Percentiles rank a stretch among this genome's conserved stretches.
These are phyloP conservation scores for Aspergillus saccharolyticus DNA, from an alignment of 495 filamentous ascomycete genomes.

Conservation along the genomic window DNA sequence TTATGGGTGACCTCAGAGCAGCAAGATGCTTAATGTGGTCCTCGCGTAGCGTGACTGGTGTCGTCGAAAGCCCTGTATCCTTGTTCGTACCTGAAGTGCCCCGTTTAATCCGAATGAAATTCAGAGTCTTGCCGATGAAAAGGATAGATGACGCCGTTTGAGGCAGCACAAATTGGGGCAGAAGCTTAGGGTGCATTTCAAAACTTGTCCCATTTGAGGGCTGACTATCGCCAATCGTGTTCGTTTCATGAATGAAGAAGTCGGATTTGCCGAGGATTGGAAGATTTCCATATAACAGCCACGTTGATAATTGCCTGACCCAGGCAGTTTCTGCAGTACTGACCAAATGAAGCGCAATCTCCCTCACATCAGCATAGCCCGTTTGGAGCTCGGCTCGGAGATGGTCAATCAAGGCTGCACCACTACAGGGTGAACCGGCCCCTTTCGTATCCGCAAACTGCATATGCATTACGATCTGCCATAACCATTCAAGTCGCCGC, in stretches of 20 bases:
- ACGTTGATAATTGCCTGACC: conserved; percentile 83
- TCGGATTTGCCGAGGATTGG: conserved; percentile 68
- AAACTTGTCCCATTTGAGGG: conserved; percentile 41
- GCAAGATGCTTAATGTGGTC: conserved; percentile 72
- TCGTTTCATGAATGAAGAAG: conserved; percentile 67
- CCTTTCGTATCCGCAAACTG: conserved; percentile 30
- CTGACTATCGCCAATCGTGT: conserved; percentile 29
- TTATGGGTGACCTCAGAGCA: conserved; percentile 65
- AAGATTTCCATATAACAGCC: conserved; percentile 82
- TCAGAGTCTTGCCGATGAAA: conserved; percentile 85
- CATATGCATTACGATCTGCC: conserved; percentile 65
- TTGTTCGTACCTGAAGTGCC: conserved; percentile 28
- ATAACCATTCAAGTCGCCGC: conserved; percentile 79
- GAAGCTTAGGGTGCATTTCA: conserved; percentile 46
- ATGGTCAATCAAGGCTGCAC: conserved; percentile 69
- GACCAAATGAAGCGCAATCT: conserved; percentile 63
- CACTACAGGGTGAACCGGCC: conserved; percentile 40
- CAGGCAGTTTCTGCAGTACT: conserved; percentile 79
- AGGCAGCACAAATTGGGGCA: conserved; percentile 73
- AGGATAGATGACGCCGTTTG: conserved; percentile 76
- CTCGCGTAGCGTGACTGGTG: conserved; percentile 61
- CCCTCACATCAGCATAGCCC: conserved; percentile 82
- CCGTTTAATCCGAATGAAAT: conserved; percentile 62
- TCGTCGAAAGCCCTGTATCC: conserved; percentile 39
- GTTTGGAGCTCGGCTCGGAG: conserved; percentile 71